Evolutionary conservation across 148 eudicot species (phyloP), one percentile per base, ranked within the genome.

Genomic region (Rhododendron williamsianum): DNA sequence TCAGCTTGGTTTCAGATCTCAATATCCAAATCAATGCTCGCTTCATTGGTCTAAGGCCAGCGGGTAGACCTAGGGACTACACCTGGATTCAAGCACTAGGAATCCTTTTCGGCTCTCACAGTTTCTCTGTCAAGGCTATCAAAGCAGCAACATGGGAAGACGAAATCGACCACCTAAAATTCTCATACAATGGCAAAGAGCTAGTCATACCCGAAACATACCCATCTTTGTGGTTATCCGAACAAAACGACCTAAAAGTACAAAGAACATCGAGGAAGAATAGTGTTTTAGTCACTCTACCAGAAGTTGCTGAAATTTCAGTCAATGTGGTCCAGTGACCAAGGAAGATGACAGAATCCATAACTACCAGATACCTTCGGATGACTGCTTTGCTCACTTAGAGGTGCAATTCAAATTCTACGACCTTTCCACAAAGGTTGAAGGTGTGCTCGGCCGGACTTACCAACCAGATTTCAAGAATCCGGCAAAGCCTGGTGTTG

Each of bases 401-500:
- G 95, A 94, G 82, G 93, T 93, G 49, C 91, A 90, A 78, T 92
- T 94, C 79, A 90, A 88, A 77, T 93, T 92, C 87, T 86, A 79
- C 25, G 87, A 90, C 21, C 86, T 92, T 10, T 90, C 93, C 4
- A 51, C 87, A 0, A 60, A 67, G 23, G 94, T 91, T 36, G 92
- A 94, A 77, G 95, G 98, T 2, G 94, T 94, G 77, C 88, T 93
- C 3, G 95, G 93, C 60, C 89, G 93, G 82, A 93, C 95, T 84
- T 94, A 93, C 82, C 92, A 88, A 84, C 93, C 93, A 1, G 93
- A 92, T 87, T 95, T 92, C 63, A 69, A 84, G 78, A 95, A 90
- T 83, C 93, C 93, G 0, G 98, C 93, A 0, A 93, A 92, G 83
- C 89, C 89, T 10, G 96, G 98, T 6, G 93, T 91, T 3, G 94